Conservation (phyloP, 2,329 filamentous ascomycete species). For the Spiromastix sp. region DNA sequence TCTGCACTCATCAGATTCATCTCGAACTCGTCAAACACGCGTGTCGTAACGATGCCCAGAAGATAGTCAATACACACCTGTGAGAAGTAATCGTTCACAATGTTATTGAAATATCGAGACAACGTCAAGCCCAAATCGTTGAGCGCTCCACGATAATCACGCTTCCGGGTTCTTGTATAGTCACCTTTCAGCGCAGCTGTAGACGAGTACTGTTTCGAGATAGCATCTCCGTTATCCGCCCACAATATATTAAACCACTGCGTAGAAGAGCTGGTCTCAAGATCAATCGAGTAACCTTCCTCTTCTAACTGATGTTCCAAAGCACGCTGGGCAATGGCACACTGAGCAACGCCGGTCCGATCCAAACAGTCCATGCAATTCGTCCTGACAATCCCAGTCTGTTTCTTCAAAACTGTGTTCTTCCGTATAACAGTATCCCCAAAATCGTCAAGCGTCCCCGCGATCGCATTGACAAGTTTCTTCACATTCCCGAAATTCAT, state of each 20-base stretch:
- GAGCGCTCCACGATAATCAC: slow-evolving; percentile 81
- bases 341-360: slow-evolving; percentile 91
- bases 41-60: slow-evolving; percentile 72
- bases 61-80: slow-evolving; percentile 93
- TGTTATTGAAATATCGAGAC: slow-evolving; percentile 65
- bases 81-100: slow-evolving; percentile 95
- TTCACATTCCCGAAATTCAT: slow-evolving; percentile 98
- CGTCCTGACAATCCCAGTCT: slow-evolving; percentile 73
- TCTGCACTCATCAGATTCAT: slow-evolving; percentile 87
- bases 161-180: slow-evolving; percentile 82
- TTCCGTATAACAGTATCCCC: slow-evolving; percentile 57
- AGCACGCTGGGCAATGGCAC: slow-evolving; percentile 73
- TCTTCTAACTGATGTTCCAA: slow-evolving; percentile 68
- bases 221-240: slow-evolving; percentile 95
- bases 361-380: slow-evolving; percentile 99
- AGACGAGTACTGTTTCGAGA: slow-evolving; percentile 91
- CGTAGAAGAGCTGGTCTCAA: slow-evolving; percentile 66
- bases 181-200: slow-evolving; percentile 95
- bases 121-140: slow-evolving; percentile 86
- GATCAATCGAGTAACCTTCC: slow-evolving; percentile 65
- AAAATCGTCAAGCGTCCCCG: slow-evolving; percentile 55
- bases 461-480: slow-evolving; percentile 61
- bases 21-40: slow-evolving; percentile 90
- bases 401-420: slow-evolving; percentile 36
- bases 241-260: slow-evolving; percentile 94